Base-by-base conservation (phyloP, 2,329 filamentous ascomycete species). In the Zopfia rhizophila region DNA sequence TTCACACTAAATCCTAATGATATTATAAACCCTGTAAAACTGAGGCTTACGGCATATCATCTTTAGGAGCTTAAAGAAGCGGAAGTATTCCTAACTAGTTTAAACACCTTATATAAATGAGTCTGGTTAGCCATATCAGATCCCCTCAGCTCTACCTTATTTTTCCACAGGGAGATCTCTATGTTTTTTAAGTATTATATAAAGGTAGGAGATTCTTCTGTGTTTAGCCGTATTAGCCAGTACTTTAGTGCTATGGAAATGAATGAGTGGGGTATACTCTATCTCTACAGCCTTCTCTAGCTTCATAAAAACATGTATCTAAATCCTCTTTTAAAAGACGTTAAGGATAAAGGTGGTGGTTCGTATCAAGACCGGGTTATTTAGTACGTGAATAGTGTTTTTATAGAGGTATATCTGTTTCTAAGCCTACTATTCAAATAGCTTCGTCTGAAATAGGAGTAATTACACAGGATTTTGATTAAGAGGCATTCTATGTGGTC, bases 1-100 rank as follows among this genome's bases (percentile, higher is more conserved):
- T 39, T 39, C 16, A 39, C 37, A 6, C 37, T 39, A 7, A 39
- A 39, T 39, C 37, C n/a, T 27, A 42, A 42, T 19, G 39, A 42
- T 18, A 42, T 42, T 22, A 42, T 29, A 13, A 42, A 42, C 23
- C 39, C 39, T 4, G 31, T 42, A 29, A 39, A 39, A 27, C 23
- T 39, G 18, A 39, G 37, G 19, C 37, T 29, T 22, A 27, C 37
- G 23, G 37, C 37, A 30, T 39, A 39, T 17, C 37, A 17, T 23
- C 28, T 27, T 4, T 27, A 27, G 17, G 16, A 39, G n/a, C n/a
- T n/a, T n/a, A n/a, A n/a, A n/a, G n/a, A n/a, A n/a, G n/a, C n/a
- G n/a, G n/a, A 5, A 31, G 37, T 4, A 5, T 37, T 37, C 18
- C 37, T 28, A 5, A 31, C 37, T 3, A 28, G 23, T 28, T 31